These are phyloP conservation scores for Podospora pseudocomata DNA, from an alignment of 495 filamentous ascomycete genomes.

Conservation along the genomic window DNA sequence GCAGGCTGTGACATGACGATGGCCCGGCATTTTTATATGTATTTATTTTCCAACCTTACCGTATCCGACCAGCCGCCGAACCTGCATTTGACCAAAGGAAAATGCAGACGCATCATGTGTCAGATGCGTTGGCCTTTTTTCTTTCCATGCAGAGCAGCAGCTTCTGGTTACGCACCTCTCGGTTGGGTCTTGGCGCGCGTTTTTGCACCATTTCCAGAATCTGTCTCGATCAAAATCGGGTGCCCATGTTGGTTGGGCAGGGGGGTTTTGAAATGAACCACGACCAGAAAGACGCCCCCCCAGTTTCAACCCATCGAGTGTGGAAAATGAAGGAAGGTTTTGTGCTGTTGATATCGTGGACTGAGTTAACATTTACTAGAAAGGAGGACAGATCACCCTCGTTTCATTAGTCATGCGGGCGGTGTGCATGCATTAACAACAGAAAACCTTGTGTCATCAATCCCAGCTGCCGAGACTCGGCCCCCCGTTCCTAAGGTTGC, in stretches of 20 bases:
- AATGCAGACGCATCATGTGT: conserved; percentile 12
- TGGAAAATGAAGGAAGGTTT: not conserved
- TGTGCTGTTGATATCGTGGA: not conserved
- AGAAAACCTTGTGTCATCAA: not conserved
- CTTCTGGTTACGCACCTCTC: not conserved
- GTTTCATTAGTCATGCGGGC: not conserved
- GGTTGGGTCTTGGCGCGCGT: conserved; percentile 10
- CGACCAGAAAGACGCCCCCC: not conserved
- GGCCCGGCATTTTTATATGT: not conserved
- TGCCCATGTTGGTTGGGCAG: not conserved
- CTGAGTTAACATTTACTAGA: not conserved
- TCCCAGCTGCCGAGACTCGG: not conserved
- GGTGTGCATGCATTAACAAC: not conserved
- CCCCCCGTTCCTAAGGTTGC: too few species aligned
- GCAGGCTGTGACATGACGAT: not conserved
- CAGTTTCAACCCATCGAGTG: not conserved
- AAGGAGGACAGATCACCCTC: not conserved
- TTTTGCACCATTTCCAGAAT: conserved; percentile 1
- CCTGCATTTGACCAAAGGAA: not conserved
- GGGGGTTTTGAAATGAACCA: too few species aligned
- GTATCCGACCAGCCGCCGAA: conserved; percentile 7
- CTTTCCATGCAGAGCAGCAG: too few species aligned
- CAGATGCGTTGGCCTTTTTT: conserved; percentile 14
- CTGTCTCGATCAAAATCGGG: not conserved
- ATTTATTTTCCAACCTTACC: not conserved